Conservation (phyloP, 345 rosid genomes). For the Isatis tinctoria region DNA sequence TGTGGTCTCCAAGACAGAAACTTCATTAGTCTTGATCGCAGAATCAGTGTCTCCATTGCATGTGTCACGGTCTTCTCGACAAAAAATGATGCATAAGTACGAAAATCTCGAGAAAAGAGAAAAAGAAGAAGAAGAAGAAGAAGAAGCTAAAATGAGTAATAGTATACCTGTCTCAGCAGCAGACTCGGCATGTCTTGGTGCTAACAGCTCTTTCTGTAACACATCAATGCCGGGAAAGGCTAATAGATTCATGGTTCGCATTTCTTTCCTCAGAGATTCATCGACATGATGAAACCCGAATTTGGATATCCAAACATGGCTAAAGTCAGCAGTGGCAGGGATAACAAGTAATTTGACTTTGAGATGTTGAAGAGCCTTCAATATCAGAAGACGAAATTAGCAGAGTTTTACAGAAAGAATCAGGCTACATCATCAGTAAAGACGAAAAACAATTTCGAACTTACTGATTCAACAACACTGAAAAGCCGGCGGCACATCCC, state of each 20-base stretch:
- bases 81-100: background rate
- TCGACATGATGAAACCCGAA: slow-evolving; percentile 65
- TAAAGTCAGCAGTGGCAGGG: slow-evolving; percentile 77
- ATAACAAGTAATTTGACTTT: slow-evolving; percentile 66
- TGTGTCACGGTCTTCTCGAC: background rate
- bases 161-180: slow-evolving; percentile 33
- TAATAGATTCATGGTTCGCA: slow-evolving; percentile 64
- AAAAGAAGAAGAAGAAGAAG: background rate
- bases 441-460: slow-evolving; percentile 13
- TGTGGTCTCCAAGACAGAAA: background rate
- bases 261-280: slow-evolving; percentile 45
- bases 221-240: slow-evolving; percentile 83
- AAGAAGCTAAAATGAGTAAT: background rate
- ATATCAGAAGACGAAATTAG: background rate
- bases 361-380: slow-evolving; percentile 62
- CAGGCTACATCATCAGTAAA: background rate
- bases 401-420: background rate
- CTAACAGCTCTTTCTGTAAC: slow-evolving; percentile 58
- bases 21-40: background rate
- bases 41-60: background rate
- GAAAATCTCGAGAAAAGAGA: background rate
- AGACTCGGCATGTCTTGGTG: slow-evolving; percentile 33
- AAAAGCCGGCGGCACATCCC: slow-evolving; percentile 92
- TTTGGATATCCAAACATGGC: slow-evolving; percentile 66
- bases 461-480: slow-evolving; percentile 64